Percentiles rank a stretch among this genome's conserved stretches.
Evolutionary conservation across 2,329 filamentous ascomycete species (phyloP).

Genomic region (Nectriaceae sp.): DNA sequence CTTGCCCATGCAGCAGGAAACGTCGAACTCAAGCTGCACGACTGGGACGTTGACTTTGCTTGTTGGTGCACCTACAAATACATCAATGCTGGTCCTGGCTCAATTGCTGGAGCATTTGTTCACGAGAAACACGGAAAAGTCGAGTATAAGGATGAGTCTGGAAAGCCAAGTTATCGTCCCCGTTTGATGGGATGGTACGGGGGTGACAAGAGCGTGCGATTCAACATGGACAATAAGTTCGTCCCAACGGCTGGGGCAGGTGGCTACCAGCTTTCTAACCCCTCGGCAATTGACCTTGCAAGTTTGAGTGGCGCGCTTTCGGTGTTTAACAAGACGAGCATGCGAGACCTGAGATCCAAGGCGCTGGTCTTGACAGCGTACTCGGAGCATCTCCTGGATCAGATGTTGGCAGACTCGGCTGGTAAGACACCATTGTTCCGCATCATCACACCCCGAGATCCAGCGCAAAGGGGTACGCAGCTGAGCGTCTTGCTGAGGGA

Average conservation of each 20-base stretch:
- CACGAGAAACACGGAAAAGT: slow-evolving; percentile 72
- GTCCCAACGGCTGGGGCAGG: slow-evolving; percentile 74
- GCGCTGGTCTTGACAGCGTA: slow-evolving; percentile 75
- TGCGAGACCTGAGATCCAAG: slow-evolving; percentile 69
- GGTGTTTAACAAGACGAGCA: slow-evolving; percentile 72
- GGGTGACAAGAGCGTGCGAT: slow-evolving; percentile 72
- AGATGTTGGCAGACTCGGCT: slow-evolving; percentile 38
- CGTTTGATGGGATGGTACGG: slow-evolving; percentile 88
- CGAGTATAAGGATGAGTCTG: slow-evolving; percentile 38
- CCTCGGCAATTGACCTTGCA: slow-evolving; percentile 74
- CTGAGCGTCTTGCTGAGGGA: slow-evolving; percentile 70
- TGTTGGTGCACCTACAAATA: slow-evolving; percentile 97
- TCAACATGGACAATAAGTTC: slow-evolving; percentile 83
- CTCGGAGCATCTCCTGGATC: slow-evolving; percentile 66
- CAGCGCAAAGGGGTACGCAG: slow-evolving; percentile 73
- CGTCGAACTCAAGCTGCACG: slow-evolving; percentile 75
- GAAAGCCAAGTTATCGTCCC: slow-evolving; percentile 53
- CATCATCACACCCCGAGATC: slow-evolving; percentile 71
- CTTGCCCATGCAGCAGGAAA: slow-evolving; percentile 87
- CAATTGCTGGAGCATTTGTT: slow-evolving; percentile 79
- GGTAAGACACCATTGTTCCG: slow-evolving; percentile 47
- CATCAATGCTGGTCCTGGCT: slow-evolving; percentile 81
- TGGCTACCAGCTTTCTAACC: slow-evolving; percentile 86
- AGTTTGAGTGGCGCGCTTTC: slow-evolving; percentile 72
- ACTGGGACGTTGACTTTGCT: slow-evolving; percentile 91